Conservation (phyloP, 192 early-diverging fungal genomes). For the Coemansia sp. region DNA sequence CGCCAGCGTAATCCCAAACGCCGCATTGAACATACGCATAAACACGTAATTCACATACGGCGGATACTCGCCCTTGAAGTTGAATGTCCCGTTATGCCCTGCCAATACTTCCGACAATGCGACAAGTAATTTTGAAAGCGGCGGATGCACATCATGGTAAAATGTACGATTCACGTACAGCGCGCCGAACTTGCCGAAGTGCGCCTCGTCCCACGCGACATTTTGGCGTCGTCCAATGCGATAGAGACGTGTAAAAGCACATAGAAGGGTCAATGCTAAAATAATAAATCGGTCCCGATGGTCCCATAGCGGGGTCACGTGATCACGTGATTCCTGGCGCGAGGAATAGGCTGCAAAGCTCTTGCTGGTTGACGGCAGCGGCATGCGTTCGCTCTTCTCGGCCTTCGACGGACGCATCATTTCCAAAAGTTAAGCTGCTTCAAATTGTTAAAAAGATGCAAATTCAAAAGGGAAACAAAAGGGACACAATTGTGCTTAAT, state of each 20-base stretch:
- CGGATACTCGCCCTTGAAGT: conserved; percentile 89
- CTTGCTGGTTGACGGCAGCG: too few species aligned
- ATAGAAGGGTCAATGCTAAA: conserved; percentile 31
- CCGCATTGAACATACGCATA: conserved; percentile 88
- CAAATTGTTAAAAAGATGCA: too few species aligned
- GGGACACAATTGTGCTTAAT: too few species aligned
- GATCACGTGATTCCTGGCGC: too few species aligned
- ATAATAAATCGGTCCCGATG: too few species aligned
- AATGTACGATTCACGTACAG: conserved; percentile 90
- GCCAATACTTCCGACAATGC: conserved; percentile 76
- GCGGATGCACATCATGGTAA: conserved; percentile 98
- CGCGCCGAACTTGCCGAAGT: conserved; percentile 78
- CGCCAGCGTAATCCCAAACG: conserved; percentile 87
- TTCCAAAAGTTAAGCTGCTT: too few species aligned
- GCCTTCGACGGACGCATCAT: too few species aligned
- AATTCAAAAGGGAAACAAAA: too few species aligned
- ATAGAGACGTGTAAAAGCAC: conserved; percentile 37
- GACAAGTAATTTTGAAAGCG: conserved; percentile 96
- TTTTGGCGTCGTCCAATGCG: conserved; percentile 37
- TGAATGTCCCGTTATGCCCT: conserved; percentile 83
- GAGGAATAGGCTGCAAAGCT: too few species aligned
- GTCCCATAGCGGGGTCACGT: too few species aligned
- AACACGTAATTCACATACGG: conserved; percentile 74
- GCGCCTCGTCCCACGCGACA: conserved; percentile 79
- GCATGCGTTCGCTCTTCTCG: too few species aligned